Percentiles rank a stretch among this genome's conserved stretches.
Conservation (phyloP, 768 basidiomycete genomes). For the Lactarius deliciosus region DNA sequence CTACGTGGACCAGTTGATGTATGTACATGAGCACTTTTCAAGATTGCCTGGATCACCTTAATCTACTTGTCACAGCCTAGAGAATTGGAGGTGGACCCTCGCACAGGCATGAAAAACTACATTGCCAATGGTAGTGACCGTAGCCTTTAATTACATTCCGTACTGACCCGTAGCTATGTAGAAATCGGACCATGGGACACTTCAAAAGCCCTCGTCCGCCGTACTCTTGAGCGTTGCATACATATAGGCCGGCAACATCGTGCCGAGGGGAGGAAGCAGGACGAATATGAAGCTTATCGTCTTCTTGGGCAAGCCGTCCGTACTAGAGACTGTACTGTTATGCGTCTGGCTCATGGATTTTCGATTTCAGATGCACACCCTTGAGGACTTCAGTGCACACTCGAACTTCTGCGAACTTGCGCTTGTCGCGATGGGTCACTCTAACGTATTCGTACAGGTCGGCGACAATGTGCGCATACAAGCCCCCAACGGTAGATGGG, state of each 20-base stretch:
- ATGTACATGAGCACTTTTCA: slow-evolving; percentile 20
- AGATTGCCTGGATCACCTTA: background rate
- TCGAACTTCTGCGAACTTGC: slow-evolving; percentile 88
- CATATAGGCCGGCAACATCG: slow-evolving; percentile 68
- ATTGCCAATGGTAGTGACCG: slow-evolving; percentile 26
- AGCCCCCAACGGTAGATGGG: slow-evolving; percentile 69
- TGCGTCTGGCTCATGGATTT: background rate
- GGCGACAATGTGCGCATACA: slow-evolving; percentile 76
- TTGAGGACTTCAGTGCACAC: slow-evolving; percentile 88
- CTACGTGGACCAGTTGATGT: slow-evolving; percentile 84
- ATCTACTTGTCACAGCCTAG: slow-evolving; percentile 47
- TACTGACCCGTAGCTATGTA: slow-evolving; percentile 29
- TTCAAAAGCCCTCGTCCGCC: slow-evolving; percentile 72
- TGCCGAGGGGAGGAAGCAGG: slow-evolving; percentile 55
- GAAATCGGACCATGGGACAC: slow-evolving; percentile 86
- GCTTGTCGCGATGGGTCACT: slow-evolving; percentile 70
- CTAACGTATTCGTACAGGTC: slow-evolving; percentile 81
- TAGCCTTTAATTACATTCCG: background rate
- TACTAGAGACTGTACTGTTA: background rate
- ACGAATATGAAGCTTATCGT: slow-evolving; percentile 77
- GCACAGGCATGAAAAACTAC: slow-evolving; percentile 88
- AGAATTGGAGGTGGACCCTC: slow-evolving; percentile 82
- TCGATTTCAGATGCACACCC: slow-evolving; percentile 61
- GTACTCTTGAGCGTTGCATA: slow-evolving; percentile 76
- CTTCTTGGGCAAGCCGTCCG: slow-evolving; percentile 68